These are phyloP conservation scores for Neohortaea acidophila DNA, from an alignment of 495 filamentous ascomycete species.

Conservation along the genomic window DNA sequence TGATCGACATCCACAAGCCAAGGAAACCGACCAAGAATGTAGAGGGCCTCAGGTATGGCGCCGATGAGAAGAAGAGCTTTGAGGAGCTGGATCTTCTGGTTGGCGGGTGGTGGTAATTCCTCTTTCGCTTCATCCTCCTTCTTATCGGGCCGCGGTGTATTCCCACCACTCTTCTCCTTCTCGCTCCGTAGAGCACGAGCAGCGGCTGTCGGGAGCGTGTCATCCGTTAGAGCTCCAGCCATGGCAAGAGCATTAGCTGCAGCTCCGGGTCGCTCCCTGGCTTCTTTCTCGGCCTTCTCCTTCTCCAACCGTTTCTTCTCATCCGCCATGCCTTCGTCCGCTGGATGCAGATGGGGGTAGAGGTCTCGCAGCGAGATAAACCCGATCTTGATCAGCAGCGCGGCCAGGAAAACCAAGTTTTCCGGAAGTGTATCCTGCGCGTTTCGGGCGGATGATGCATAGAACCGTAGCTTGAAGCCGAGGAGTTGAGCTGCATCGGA, in stretches of 20 bases:
- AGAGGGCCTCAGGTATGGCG: slow-evolving; percentile 82
- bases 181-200: slow-evolving; percentile 30
- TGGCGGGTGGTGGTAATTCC: slow-evolving; percentile 60
- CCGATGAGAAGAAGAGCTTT: slow-evolving; percentile 79
- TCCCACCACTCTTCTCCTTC: slow-evolving; percentile 20
- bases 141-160: slow-evolving; percentile 16
- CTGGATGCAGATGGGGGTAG: slow-evolving; percentile 82
- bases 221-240: slow-evolving; percentile 77
- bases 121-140: slow-evolving; percentile 38
- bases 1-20: slow-evolving; percentile 77
- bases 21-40: slow-evolving; percentile 78
- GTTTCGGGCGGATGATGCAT: slow-evolving; percentile 53
- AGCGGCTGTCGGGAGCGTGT: slow-evolving; percentile 41
- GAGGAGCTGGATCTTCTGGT: slow-evolving; percentile 76
- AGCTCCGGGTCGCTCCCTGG: slow-evolving; percentile 43
- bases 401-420: slow-evolving; percentile 80
- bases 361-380: slow-evolving; percentile 92
- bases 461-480: slow-evolving; percentile 95
- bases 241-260: slow-evolving; percentile 77
- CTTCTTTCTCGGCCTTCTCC: slow-evolving; percentile 68
- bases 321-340: slow-evolving; percentile 63
- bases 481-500: slow-evolving; percentile 82
- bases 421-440: slow-evolving; percentile 60
- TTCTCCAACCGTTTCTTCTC: slow-evolving; percentile 50
- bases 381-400: slow-evolving; percentile 88